phyloP scores from a whole-genome alignment of 1,284 basidiomycete genomes.

The Cryptococcus sp. region DNA sequence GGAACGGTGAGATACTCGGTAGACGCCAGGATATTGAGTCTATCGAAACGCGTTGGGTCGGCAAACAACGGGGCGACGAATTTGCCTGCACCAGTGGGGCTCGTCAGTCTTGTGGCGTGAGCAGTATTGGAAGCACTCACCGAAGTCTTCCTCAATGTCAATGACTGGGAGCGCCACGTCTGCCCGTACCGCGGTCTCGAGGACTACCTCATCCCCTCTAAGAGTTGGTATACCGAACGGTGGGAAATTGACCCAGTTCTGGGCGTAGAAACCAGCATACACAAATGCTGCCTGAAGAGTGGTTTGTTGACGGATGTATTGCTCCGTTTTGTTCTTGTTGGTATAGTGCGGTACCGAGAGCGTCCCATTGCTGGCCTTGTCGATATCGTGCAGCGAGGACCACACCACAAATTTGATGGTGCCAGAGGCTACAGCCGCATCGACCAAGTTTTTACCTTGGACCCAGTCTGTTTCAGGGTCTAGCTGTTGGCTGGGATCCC shows the following conservation, averaged over 20 bases:
- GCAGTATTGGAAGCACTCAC: neutral
- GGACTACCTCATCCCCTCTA: constrained; percentile 8
- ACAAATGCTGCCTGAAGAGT: constrained; percentile 11
- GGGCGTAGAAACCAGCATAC: constrained; percentile 11
- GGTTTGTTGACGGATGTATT: constrained; percentile 6
- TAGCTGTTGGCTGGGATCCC: constrained; percentile 6
- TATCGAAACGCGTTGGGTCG: constrained; percentile 5
- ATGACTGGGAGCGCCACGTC: constrained; percentile 11
- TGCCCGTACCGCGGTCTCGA: constrained; percentile 8
- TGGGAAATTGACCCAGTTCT: constrained; percentile 14
- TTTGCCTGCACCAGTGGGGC: constrained; percentile 3
- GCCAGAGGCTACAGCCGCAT: constrained; percentile 6
- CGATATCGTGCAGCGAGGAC: constrained; percentile 6
- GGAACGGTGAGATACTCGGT: constrained; percentile 15
- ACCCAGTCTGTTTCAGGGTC: constrained; percentile 12
- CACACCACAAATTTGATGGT: constrained; percentile 2
- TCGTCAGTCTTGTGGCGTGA: neutral
- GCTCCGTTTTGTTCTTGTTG: constrained; percentile 12
- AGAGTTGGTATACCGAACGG: constrained; percentile 6
- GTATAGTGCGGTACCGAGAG: constrained; percentile 3
- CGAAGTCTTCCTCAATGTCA: constrained; percentile 13
- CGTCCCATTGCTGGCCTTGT: neutral
- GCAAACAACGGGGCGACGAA: constrained; percentile 13
- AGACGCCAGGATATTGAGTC: constrained; percentile 8
- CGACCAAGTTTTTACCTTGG: constrained; percentile 11